Evolutionary conservation across 1,139 yeast species (phyloP), one percentile per base, ranked within the genome.

Genomic region (Nakaseomyces kungkrabaensis): DNA sequence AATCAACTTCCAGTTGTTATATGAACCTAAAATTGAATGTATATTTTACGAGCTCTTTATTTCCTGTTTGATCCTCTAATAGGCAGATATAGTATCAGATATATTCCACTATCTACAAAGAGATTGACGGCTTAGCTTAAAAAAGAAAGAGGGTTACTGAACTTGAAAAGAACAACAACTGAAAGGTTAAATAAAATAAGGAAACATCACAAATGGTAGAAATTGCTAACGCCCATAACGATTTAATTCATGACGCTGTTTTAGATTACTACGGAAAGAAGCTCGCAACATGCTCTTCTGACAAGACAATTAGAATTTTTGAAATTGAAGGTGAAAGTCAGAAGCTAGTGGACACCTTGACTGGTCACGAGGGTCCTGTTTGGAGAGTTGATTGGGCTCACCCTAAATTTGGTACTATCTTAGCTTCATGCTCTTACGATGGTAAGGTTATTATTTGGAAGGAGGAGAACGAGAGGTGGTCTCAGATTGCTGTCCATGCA

Each of bases 331-430:
- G 92, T 46, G 95, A 88, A 50, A 79, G 76, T 61, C 86, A 85
- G 68, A 82, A 77, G 65, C 73, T 89, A 49, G 75, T 83, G 33
- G 96, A 89, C 58, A 89, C 97, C 1, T 74, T 92, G 57, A 70
- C 77, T 63, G 79, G 96, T 32, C 99, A 92, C 68, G 96, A 89
- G 56, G 98, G 98, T 25, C 97, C 98, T 9, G 97, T 94, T 47
- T 94, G 99, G 98, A 96, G 92, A 70, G 95, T 90, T 34, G 81
- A 90, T 48, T 92, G 98, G 99, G 97, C 98, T 2, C 98, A 94
- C 67, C 98, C 99, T 42, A 92, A 92, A 68, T 92, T 92, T 64
- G 98, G 98, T 37, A 85, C 89, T 5, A 87, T 92, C 57, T 75
- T 92, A 57, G 98, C 98, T 0, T 85, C 96, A 31, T 89, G 96